Evolutionary conservation across 768 basidiomycete genomes (phyloP), one percentile per base, ranked within the genome.

Genomic region (Cystofilobasidium bisporidii): DNA sequence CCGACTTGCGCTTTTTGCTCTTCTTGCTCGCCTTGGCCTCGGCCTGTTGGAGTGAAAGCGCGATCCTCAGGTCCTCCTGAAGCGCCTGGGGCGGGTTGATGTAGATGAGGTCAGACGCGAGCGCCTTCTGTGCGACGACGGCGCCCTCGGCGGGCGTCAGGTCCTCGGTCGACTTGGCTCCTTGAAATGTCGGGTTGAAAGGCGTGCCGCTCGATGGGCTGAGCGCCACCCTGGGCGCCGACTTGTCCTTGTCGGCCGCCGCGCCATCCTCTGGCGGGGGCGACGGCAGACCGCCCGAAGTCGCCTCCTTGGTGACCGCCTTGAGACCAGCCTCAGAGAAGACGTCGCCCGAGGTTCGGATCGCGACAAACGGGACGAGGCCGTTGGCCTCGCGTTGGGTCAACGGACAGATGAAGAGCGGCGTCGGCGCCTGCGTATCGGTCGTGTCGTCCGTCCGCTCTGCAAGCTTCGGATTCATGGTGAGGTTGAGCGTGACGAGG

Each of bases 381-480:
- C 96, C 96, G 72, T 90, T 91, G 91, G 97, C 97, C 78, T 96
- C 94, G 76, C 91, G 90, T 71, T 89, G 79, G 1, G 87, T 90
- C 61, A 98, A 81, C 0, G 96, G 90, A 79, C 96, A 99, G 65
- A 92, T 85, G 73, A 92, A 98, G 63, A 82, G 83, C 2, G 88
- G 81, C 2, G 75, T 81, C 62, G 82, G 85, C n/a, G 74, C 65
- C 33, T 72, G 71, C n/a, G 76, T 63, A 17, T 81, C 80, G 22
- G 75, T 72, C 12, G 74, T 72, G 26, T 71, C 61, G 33, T 63
- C 71, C 41, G 81, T 75, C 30, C 69, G 50, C 10, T 80, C 74
- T 20, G 73, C 33, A 2, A 82, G 79, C 18, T 83, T 75, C 11
- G 89, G 79, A 73, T 93, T 92, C 0, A 82, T 80, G 0, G 91